A percentile compares a stretch with the other conserved stretches of the same genome.
Conservation (phyloP, 371 early-diverging fungal genomes). For the Lichtheimia hyalospora region DNA sequence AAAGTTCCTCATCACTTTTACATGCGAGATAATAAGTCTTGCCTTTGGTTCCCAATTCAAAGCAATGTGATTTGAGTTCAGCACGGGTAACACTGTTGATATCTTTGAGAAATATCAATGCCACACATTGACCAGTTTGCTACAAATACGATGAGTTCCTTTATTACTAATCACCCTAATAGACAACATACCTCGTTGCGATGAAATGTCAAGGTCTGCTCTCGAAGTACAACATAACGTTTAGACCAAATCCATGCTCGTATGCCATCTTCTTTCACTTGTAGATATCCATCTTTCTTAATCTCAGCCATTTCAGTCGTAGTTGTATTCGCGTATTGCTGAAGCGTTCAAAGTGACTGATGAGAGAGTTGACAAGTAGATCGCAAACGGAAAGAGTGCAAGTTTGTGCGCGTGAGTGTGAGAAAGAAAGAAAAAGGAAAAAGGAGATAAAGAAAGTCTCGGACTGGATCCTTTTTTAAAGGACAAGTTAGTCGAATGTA, state of each 20-base stretch:
- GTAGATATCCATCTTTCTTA: conserved; percentile 65
- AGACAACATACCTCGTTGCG: conserved; percentile 65
- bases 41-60: conserved; percentile 89
- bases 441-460: not conserved
- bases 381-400: too few relatives aligned
- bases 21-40: conserved; percentile 86
- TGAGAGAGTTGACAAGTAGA: too few relatives aligned
- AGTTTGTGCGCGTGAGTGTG: not conserved
- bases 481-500: not conserved
- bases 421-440: conserved; percentile 3
- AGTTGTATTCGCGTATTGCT: too few relatives aligned
- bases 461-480: conserved; percentile 1
- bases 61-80: conserved; percentile 87
- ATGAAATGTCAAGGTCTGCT: conserved; percentile 81
- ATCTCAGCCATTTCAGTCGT: conserved; percentile 34
- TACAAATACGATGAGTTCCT: conserved; percentile 1
- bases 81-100: conserved; percentile 81
- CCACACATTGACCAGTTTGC: conserved; percentile 57
- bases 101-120: conserved; percentile 89
- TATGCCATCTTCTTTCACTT: conserved; percentile 78
- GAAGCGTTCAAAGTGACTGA: not conserved
- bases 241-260: conserved; percentile 83
- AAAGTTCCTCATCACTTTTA: conserved; percentile 94
- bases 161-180: too few relatives aligned
- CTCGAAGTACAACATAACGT: conserved; percentile 82